phyloP scores from a whole-genome alignment of 768 basidiomycete genomes.

The Psilocybe subaeruginosa region DNA sequence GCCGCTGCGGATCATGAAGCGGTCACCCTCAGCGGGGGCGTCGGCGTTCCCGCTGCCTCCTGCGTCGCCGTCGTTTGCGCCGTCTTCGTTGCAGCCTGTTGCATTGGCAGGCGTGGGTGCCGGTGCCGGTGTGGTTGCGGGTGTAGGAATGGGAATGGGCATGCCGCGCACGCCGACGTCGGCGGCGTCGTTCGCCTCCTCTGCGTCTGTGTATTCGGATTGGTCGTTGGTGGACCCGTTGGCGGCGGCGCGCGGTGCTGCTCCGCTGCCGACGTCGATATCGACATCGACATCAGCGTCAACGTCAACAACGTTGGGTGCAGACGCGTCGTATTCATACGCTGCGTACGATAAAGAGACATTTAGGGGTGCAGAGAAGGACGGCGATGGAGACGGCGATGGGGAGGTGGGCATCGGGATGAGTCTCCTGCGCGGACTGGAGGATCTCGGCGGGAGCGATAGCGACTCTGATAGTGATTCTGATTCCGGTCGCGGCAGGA shows the following conservation, averaged over 20 bases:
- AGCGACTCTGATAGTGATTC: no score
- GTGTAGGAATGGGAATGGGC: no score
- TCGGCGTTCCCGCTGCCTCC: neutral
- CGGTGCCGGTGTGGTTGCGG: neutral
- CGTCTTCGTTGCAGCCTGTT: slow-evolving; percentile 32
- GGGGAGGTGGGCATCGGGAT: slow-evolving; percentile 41
- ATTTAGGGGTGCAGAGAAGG: neutral
- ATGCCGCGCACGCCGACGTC: neutral
- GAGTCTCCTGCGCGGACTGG: neutral
- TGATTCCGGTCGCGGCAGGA: no score
- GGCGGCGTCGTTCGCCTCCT: slow-evolving; percentile 1
- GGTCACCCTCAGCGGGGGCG: slow-evolving; percentile 18
- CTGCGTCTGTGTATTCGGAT: neutral
- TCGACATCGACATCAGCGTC: neutral
- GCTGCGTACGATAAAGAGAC: no score
- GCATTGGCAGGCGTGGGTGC: slow-evolving; percentile 65
- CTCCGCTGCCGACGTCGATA: neutral
- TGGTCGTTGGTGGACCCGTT: no score
- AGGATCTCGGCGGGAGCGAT: neutral
- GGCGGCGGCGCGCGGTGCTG: neutral
- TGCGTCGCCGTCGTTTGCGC: neutral
- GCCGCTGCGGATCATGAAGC: slow-evolving; percentile 30
- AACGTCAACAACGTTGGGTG: neutral
- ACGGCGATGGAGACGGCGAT: slow-evolving; percentile 15
- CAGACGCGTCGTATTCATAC: neutral